These are phyloP conservation scores for Coprinopsis marcescibilis DNA, from an alignment of 768 basidiomycete species.

Conservation along the genomic window DNA sequence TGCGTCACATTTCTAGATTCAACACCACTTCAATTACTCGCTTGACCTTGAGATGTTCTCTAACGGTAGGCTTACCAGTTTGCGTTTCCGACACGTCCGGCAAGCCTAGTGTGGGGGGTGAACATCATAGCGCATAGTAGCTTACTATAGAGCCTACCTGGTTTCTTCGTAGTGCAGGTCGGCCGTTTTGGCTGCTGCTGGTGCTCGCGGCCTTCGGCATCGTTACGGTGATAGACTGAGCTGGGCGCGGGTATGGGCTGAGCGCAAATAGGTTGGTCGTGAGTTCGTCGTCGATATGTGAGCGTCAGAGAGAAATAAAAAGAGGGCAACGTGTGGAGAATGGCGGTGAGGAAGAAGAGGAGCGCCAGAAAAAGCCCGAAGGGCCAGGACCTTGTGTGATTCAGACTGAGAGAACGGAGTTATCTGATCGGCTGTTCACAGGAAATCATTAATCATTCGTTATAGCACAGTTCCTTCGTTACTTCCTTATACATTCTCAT, in stretches of 20 bases:
- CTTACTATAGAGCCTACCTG: conserved; percentile 41
- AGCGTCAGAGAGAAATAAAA: too few relatives aligned
- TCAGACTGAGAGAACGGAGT: not conserved
- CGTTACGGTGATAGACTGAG: not conserved
- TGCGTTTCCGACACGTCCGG: conserved; percentile 76
- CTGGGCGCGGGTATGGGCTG: not conserved
- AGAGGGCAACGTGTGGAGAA: not conserved
- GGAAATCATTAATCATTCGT: not conserved
- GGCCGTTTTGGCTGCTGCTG: conserved; percentile 25
- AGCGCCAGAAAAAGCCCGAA: conserved; percentile 1
- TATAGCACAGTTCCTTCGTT: too few relatives aligned
- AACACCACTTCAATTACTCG: not conserved
- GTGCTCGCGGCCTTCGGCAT: conserved; percentile 65
- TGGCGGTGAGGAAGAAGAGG: conserved; percentile 2
- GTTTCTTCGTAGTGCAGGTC: conserved; percentile 72
- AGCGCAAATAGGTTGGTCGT: too few relatives aligned
- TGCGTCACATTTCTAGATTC: conserved; percentile 77
- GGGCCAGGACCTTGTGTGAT: not conserved
- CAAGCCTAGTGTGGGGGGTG: conserved; percentile 50
- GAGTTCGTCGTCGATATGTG: too few relatives aligned
- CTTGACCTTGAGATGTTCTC: not conserved
- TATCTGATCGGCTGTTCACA: conserved; percentile 2
- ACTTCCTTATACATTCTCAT: too few relatives aligned
- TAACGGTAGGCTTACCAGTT: conserved; percentile 57
- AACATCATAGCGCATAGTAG: not conserved